Percentiles rank a stretch among this genome's conserved stretches.
phyloP scores from a whole-genome alignment of 768 basidiomycete species.

The Termitomyces sp. region DNA sequence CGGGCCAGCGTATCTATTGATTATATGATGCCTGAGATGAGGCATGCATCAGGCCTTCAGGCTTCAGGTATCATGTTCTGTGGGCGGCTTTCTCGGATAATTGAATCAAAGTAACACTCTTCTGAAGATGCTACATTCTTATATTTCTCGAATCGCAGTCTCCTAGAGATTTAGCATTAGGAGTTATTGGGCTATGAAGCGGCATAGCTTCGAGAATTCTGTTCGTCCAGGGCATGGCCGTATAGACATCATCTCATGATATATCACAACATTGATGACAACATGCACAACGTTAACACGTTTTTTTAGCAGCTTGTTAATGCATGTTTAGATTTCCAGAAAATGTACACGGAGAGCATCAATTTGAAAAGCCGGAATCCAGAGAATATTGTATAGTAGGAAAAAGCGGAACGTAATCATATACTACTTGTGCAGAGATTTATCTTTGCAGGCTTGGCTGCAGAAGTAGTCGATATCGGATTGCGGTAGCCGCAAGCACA shows the following conservation, averaged over 20 bases:
- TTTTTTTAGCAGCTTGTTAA: neutral
- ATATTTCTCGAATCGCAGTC: no score
- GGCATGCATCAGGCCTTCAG: no score
- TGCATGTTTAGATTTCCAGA: neutral
- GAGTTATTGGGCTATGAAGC: no score
- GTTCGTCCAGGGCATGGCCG: no score
- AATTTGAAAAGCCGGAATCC: neutral
- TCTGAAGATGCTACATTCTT: neutral
- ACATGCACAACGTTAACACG: neutral
- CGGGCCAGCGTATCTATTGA: neutral
- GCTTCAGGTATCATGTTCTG: no score
- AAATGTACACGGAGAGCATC: neutral
- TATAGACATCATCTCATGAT: no score
- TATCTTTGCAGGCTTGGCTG: conserved; percentile 52
- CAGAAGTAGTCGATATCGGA: conserved; percentile 63
- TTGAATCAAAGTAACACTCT: neutral
- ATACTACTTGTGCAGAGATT: conserved; percentile 50
- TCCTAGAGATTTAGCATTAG: no score
- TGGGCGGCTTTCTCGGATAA: neutral
- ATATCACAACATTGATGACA: no score
- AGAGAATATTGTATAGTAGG: neutral
- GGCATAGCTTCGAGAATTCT: no score
- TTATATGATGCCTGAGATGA: neutral
- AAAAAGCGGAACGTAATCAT: neutral
- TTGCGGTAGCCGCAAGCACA: conserved; percentile 62